A percentile compares a stretch with the other conserved stretches of the same genome.
Evolutionary conservation across 176 grass and related monocot species (phyloP).

Genomic region (Musa acuminata): DNA sequence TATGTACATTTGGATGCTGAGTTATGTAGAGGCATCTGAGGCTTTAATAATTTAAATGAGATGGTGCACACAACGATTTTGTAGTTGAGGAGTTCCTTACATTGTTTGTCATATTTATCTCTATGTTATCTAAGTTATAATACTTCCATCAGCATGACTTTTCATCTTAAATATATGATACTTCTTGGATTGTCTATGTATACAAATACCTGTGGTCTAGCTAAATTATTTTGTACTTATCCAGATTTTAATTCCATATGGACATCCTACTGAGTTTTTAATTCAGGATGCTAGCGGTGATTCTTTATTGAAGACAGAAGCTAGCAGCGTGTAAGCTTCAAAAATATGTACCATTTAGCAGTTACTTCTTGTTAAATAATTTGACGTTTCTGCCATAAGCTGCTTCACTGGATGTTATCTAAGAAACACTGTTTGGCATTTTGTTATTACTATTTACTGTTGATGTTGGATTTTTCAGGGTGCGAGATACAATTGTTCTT

Average conservation of each 20-base stretch:
- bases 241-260: conserved; percentile 60
- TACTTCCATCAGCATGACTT: too few relatives aligned
- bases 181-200: too few relatives aligned
- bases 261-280: conserved; percentile 42
- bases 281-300: conserved; percentile 46
- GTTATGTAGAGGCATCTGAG: background rate
- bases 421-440: background rate
- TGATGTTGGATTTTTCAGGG: conserved; percentile 34
- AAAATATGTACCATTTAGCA: background rate
- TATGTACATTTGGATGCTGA: background rate
- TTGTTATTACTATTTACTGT: background rate
- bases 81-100: too few relatives aligned
- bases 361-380: background rate
- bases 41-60: background rate
- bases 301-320: conserved; percentile 46
- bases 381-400: background rate
- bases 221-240: conserved; percentile 22
- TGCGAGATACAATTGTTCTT: conserved; percentile 77
- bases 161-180: too few relatives aligned
- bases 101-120: too few relatives aligned
- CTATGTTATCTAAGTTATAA: too few relatives aligned
- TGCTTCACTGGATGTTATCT: background rate
- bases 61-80: too few relatives aligned
- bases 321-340: conserved; percentile 47
- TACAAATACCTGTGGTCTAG: too few relatives aligned